Percentiles rank a stretch among this genome's conserved stretches.
Evolutionary conservation across 108 stramenopile species (phyloP).

Genomic region (Discostella stelligeroides): DNA sequence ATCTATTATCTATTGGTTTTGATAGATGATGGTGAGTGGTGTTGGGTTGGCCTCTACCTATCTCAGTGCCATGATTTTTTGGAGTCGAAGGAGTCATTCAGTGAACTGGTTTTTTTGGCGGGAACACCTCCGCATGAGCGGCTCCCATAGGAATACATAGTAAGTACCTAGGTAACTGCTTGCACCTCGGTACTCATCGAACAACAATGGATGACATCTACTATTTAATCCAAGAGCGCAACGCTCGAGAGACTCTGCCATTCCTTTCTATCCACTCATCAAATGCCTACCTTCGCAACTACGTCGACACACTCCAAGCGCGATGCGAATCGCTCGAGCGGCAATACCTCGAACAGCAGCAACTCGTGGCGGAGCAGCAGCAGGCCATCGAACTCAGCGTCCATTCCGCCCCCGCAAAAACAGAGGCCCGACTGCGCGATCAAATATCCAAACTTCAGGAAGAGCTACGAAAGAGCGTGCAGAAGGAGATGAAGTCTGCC

Average conservation of each 20-base stretch:
- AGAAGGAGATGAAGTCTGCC: slow-evolving; percentile 49
- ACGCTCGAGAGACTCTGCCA: slow-evolving; percentile 69
- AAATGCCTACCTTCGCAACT: slow-evolving; percentile 60
- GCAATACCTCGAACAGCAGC: slow-evolving; percentile 53
- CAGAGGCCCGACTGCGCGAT: slow-evolving; percentile 59
- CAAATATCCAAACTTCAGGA: slow-evolving; percentile 77
- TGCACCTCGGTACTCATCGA: too few relatives aligned
- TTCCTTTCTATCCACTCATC: slow-evolving; percentile 73
- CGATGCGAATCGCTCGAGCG: slow-evolving; percentile 71
- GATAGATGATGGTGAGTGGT: too few relatives aligned
- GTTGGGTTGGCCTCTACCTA: too few relatives aligned
- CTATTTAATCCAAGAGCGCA: slow-evolving; percentile 61
- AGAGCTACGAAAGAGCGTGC: slow-evolving; percentile 59
- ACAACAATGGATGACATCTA: slow-evolving; percentile 53
- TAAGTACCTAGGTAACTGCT: too few relatives aligned
- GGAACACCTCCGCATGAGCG: too few relatives aligned
- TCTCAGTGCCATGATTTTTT: too few relatives aligned
- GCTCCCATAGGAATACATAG: too few relatives aligned
- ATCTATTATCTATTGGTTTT: too few relatives aligned
- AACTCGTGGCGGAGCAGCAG: slow-evolving; percentile 33
- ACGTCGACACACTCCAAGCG: slow-evolving; percentile 66
- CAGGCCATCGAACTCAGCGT: slow-evolving; percentile 28
- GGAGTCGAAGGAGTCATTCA: too few relatives aligned
- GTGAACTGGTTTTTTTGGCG: too few relatives aligned
- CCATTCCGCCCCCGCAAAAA: slow-evolving; percentile 19